Base-by-base conservation (phyloP, 129 eudicot genomes). In the Arctium minus region DNA sequence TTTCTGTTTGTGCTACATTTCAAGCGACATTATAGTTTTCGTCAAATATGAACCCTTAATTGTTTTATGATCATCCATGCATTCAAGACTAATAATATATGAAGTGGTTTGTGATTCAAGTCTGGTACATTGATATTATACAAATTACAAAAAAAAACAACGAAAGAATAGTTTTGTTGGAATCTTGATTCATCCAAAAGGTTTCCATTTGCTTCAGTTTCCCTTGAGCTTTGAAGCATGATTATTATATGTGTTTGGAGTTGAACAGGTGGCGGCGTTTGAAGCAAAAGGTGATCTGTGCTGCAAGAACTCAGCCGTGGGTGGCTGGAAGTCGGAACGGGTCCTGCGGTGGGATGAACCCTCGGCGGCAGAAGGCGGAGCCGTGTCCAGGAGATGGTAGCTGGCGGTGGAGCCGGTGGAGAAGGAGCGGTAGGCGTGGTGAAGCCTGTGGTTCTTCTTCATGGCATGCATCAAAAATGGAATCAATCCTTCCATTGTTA, bases 261-360 rank as follows among this genome's bases (percentile, higher is more conserved):
- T 15, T 39, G 79, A 84, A 62, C 29, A 70, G 5, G 79, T 10
- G 50, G 74, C 39, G 50, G 74, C 39, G 76, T 15, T 80, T 85
- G 81, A 85, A 38, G 56, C 70, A 27, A 71, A 85, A 72, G 74
- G 74, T 32, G 85, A 70, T 38, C 65, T 75, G 56, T 82, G 86
- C 40, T 86, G 83, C 62, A 85, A 72, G 75, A 74, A 53, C 10
- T 86, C 88, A 31, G 70, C 76, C 10, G 39, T 18, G 74, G 89
- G 50, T 9, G 86, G 84, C 76, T 80, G 89, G 68, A 80, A 86
- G 44, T 86, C 92, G 2, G 85, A 78, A 38, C 86, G 79, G 32
- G 86, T 86, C 46, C 81, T 42, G 32, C 78, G 86, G 80, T 89
- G 89, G 42, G 92, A 89, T 2, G 92, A 89, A 6, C 92, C 92